A percentile compares a stretch with the other conserved stretches of the same genome.
Evolutionary conservation across 1,284 basidiomycete species (phyloP).

Genomic region (Rhodotorula sp.): DNA sequence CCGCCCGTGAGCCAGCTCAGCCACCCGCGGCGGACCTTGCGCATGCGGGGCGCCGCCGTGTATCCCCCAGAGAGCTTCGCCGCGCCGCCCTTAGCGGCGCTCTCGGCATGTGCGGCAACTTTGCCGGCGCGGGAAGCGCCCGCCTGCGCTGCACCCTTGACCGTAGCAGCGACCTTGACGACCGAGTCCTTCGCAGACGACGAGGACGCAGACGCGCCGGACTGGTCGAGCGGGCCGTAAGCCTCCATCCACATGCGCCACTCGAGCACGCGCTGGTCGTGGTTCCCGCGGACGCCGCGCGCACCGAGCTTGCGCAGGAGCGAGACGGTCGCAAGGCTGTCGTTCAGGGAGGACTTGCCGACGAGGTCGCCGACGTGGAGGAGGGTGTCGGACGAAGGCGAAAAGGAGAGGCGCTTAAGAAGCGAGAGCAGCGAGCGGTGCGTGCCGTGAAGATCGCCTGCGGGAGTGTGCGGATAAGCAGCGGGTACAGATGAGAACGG

Average conservation of each 20-base stretch:
- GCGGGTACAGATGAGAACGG: background rate
- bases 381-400: constrained; percentile 64
- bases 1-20: background rate
- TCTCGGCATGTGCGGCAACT: background rate
- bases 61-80: background rate
- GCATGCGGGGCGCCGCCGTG: background rate
- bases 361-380: constrained; percentile 80
- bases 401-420: constrained; percentile 63
- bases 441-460: constrained; percentile 83
- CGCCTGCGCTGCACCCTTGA: background rate
- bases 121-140: background rate
- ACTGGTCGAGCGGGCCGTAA: constrained; percentile 20
- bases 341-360: constrained; percentile 60
- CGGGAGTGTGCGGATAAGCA: constrained; percentile 46
- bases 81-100: background rate
- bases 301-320: constrained; percentile 58
- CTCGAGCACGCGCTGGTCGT: constrained; percentile 82
- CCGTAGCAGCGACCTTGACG: background rate
- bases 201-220: background rate
- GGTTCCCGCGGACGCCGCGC: constrained; percentile 81
- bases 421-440: constrained; percentile 58
- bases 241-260: constrained; percentile 76
- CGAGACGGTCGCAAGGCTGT: constrained; percentile 66
- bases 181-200: background rate
- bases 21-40: background rate